Base-by-base conservation (phyloP, 2,329 filamentous ascomycete genomes). In the Iodosphaeria phyllophila region DNA sequence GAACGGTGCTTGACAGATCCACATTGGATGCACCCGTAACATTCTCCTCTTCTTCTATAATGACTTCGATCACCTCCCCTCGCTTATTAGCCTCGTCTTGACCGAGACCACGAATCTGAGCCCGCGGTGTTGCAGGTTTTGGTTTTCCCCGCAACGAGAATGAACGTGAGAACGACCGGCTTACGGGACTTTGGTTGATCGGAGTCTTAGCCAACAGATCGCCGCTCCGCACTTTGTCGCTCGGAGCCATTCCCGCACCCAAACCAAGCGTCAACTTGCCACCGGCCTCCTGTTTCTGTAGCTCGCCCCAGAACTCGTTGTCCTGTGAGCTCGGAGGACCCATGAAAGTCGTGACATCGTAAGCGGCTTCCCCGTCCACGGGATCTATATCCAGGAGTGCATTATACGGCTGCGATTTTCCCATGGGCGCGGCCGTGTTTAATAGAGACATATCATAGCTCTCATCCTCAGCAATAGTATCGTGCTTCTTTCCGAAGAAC, bases 41-140 rank as follows among this genome's bases (percentile, higher is more conserved):
- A n/a, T n/a, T n/a, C n/a, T n/a, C n/a, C n/a, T n/a, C n/a, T 12
- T 54, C 50, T 13, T 60, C 57, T 14, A 68, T 45, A 22, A 73
- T 57, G 3, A 73, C 60, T 37, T 70, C 57, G 29, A 72, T 63
- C 3, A 70, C 57, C 33, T 68, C 52, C 10, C 64, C 65, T n/a
- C 58, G 50, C 29, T 58, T 58, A 36, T 72, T 68, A 1, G 68
- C 68, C 37, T 70, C 64, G 8, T 48, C 54, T 40, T 73, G 67
- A 0, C 57, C 65, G 11, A 63, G 46, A 12, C 54, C 49, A 28
- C 50, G 56, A 27, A 70, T 46, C 0, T 55, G 60, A 24, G 55
- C 43, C 7, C 30, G 32, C 6, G 44, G 35, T 19, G 33, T 42
- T 12, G 41, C 30, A 13, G 29, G 12, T 15, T 17, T 26, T n/a